These are phyloP conservation scores for Annulohypoxylon nitens DNA, from an alignment of 495 filamentous ascomycete genomes.

Conservation along the genomic window DNA sequence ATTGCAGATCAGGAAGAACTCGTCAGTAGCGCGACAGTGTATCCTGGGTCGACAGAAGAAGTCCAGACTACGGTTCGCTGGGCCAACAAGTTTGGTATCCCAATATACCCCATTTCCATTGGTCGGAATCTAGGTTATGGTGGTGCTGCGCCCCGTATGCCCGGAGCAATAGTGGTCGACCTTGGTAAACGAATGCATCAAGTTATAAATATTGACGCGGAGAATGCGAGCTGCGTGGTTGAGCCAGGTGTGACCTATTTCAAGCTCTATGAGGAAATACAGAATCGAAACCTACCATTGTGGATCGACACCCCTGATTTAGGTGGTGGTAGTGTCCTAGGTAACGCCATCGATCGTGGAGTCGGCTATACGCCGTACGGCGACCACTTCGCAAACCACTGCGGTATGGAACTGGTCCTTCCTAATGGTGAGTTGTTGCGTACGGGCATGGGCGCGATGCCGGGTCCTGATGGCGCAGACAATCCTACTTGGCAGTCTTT, in stretches of 20 bases:
- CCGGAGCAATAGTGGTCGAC: conserved; percentile 67
- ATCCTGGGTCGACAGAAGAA: conserved; percentile 57
- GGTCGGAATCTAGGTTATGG: conserved; percentile 70
- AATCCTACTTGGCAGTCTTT: conserved; percentile 66
- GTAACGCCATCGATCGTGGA: conserved; percentile 69
- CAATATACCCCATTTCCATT: conserved; percentile 68
- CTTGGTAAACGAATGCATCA: conserved; percentile 68
- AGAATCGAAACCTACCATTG: conserved; percentile 58
- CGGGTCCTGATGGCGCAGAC: conserved; percentile 54
- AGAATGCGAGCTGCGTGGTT: conserved; percentile 66
- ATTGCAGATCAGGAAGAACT: conserved; percentile 60
- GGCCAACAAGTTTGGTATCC: conserved; percentile 63
- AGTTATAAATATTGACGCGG: conserved; percentile 66
- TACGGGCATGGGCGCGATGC: conserved; percentile 71
- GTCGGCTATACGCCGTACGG: conserved; percentile 67
- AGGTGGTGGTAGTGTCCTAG: conserved; percentile 68
- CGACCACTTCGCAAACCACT: conserved; percentile 69
- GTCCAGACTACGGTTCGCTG: conserved; percentile 62
- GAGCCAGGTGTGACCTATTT: conserved; percentile 72
- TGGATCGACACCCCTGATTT: conserved; percentile 70
- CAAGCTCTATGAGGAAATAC: conserved; percentile 65
- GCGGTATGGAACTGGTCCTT: conserved; percentile 69
- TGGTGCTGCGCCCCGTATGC: conserved; percentile 67
- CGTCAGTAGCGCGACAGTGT: conserved; percentile 59
- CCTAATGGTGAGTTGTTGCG: conserved; percentile 67